These are phyloP conservation scores for Ilyonectria destructans DNA, from an alignment of 2,329 filamentous ascomycete species.

Conservation along the genomic window DNA sequence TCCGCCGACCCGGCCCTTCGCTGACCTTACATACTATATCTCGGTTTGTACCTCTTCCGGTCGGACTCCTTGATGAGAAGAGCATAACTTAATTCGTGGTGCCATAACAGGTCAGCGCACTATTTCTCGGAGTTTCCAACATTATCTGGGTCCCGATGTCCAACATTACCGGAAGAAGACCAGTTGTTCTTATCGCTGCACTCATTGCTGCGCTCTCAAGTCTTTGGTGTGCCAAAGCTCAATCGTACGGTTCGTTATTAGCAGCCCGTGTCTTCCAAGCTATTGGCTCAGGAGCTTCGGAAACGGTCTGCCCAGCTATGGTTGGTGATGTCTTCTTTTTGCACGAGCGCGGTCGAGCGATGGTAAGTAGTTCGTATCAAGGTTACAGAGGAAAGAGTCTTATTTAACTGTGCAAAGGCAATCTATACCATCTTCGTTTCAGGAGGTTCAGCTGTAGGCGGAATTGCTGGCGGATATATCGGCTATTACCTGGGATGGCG, in stretches of 20 bases:
- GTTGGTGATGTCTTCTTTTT: constrained; percentile 57
- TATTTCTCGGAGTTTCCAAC: constrained; percentile 55
- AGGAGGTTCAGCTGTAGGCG: constrained; percentile 53
- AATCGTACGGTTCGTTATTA: constrained; percentile 46
- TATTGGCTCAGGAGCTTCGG: constrained; percentile 53
- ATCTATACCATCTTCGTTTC: constrained; percentile 54
- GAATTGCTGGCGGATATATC: constrained; percentile 57
- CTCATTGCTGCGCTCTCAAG: constrained; percentile 48
- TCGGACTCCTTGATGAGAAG: too few relatives aligned
- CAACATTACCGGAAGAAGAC: constrained; percentile 54
- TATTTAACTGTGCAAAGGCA: constrained; percentile 44
- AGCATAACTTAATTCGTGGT: too few relatives aligned
- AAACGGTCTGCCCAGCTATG: constrained; percentile 54
- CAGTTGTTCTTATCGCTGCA: constrained; percentile 51
- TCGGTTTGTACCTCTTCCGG: too few relatives aligned
- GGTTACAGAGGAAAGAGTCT: too few relatives aligned
- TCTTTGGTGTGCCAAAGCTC: constrained; percentile 48
- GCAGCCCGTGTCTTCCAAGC: constrained; percentile 53
- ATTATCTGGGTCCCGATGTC: constrained; percentile 57
- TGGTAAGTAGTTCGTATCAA: constrained; percentile 34
- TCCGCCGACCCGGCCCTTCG: too few relatives aligned
- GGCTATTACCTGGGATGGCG: constrained; percentile 52
- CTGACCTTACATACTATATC: too few relatives aligned
- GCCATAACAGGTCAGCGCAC: constrained; percentile 56
- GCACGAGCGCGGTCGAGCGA: constrained; percentile 55